Base-by-base conservation (phyloP, 139 green algal species). In the Micractinium sp. region DNA sequence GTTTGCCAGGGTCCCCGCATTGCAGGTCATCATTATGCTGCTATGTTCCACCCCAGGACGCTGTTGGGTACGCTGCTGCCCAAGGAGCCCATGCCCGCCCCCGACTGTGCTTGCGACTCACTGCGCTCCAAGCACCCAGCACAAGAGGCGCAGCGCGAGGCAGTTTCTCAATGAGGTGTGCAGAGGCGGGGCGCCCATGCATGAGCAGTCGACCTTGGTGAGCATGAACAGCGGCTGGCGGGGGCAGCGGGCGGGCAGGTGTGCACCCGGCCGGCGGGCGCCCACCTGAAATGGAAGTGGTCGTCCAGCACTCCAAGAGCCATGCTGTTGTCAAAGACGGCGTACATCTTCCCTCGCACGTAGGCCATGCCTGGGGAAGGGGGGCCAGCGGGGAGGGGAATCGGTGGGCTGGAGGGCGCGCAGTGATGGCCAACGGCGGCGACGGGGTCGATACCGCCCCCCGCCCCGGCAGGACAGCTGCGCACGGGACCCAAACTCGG, bases 251-350 rank as follows among this genome's bases (percentile, higher is more conserved):
- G 9, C 47, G 9, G 7, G 47, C 47, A 56, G 5, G 47, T 56
- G 7, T 56, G 5, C 47, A 56, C 7, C 35, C 7, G 16, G 5
- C 20, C 12, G 71, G 71, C 36, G 22, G 18, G 31, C 39, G 9
- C 41, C 27, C 31, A 36, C 78, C 78, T 84, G 47, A 84, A 84
- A 14, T 63, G 81, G 47, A 91, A 91, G 38, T 25, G 36, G 56
- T 76, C 69, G 76, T 89, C 82, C 71, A 85, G 39, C 1, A 61
- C n/a, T 0, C 89, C 82, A 5, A 89, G 20, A 20, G 31, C 33
- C 82, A 89, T 89, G 15, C 71, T 74, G 36, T 82, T 89, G 71
- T 91, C 89, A 81, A 91, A 91, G 9, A 91, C 74, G 0, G 67
- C 84, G n/a, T 90, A 91, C 20, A 83, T 89, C 56, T 91, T 67